phyloP scores from a whole-genome alignment of 345 rosid species.

The Pugionium dolabratum region DNA sequence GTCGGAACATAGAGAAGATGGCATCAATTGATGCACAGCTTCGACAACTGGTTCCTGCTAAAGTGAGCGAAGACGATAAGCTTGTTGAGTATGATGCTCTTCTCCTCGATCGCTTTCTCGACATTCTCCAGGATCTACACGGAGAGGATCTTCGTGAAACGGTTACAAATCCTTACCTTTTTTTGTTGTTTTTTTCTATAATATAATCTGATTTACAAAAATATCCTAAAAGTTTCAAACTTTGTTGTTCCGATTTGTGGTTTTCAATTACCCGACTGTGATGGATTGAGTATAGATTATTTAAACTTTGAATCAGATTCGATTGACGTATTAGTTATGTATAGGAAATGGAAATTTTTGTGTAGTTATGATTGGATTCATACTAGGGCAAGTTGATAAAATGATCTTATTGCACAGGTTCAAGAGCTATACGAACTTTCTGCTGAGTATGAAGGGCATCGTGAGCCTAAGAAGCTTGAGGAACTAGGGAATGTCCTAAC shows the following conservation, averaged over 20 bases:
- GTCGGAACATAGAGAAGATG: conserved; percentile 78
- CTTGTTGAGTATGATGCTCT: conserved; percentile 93
- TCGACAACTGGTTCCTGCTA: conserved; percentile 73
- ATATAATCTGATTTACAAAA: not conserved
- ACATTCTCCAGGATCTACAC: conserved; percentile 89
- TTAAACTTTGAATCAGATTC: conserved; percentile 2
- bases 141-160: conserved; percentile 96
- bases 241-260: not conserved
- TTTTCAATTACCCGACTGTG: not conserved
- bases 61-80: conserved; percentile 95
- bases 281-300: not conserved
- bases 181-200: too few species aligned
- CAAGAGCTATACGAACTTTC: conserved; percentile 96
- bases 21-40: conserved; percentile 97
- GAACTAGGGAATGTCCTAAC: conserved; percentile 85
- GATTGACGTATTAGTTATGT: not conserved
- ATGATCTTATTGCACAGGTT: conserved; percentile 52
- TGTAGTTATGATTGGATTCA: not conserved
- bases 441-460: conserved; percentile 90
- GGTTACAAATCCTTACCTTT: conserved; percentile 40
- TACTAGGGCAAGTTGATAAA: not conserved
- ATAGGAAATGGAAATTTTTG: not conserved
- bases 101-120: conserved; percentile 93
- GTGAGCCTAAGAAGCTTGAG: conserved; percentile 71
- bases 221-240: conserved; percentile 11